Evolutionary conservation across 2,329 filamentous ascomycete species (phyloP).

Genomic region (Stemphylium beticola): DNA sequence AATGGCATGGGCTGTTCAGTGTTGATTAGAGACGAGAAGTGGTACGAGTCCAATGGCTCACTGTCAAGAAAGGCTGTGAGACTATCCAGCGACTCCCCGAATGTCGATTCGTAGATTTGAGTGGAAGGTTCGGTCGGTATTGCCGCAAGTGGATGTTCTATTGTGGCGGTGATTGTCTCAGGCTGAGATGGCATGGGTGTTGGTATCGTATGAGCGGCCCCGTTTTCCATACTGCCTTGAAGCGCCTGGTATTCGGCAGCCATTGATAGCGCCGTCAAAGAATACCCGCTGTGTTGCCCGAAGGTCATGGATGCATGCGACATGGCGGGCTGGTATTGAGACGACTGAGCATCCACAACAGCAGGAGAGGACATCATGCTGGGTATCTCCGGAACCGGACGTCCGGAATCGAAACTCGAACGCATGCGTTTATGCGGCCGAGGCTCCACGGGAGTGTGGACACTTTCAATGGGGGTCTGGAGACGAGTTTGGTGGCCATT

Average conservation of each 20-base stretch:
- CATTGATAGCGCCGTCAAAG: slow-evolving; percentile 50
- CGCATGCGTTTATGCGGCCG: slow-evolving; percentile 35
- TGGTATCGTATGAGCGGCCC: slow-evolving; percentile 14
- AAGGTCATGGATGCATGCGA: slow-evolving; percentile 22
- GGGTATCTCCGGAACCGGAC: slow-evolving; percentile 36
- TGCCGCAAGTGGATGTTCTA: slow-evolving; percentile 21
- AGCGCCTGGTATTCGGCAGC: slow-evolving; percentile 51
- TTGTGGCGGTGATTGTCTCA: slow-evolving; percentile 15
- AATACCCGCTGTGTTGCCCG: slow-evolving; percentile 38
- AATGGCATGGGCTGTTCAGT: slow-evolving; percentile 52
- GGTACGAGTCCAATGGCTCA: slow-evolving; percentile 47
- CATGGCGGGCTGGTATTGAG: slow-evolving; percentile 21
- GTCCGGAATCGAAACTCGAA: slow-evolving; percentile 31
- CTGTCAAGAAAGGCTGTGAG: slow-evolving; percentile 49
- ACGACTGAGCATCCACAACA: slow-evolving; percentile 26
- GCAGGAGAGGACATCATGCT: slow-evolving; percentile 34
- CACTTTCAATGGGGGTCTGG: slow-evolving; percentile 11
- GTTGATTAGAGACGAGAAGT: slow-evolving; percentile 49
- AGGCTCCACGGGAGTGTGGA: slow-evolving; percentile 20
- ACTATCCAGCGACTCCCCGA: slow-evolving; percentile 46
- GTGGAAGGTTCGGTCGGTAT: slow-evolving; percentile 3
- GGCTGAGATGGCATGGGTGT: slow-evolving; percentile 21
- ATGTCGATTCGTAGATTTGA: slow-evolving; percentile 21
- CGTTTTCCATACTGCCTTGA: slow-evolving; percentile 35
- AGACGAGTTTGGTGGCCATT: slow-evolving; percentile 17